Evolutionary conservation across 371 early-diverging fungal species (phyloP), one percentile per base, ranked within the genome.

Genomic region (Mortierella sp.): DNA sequence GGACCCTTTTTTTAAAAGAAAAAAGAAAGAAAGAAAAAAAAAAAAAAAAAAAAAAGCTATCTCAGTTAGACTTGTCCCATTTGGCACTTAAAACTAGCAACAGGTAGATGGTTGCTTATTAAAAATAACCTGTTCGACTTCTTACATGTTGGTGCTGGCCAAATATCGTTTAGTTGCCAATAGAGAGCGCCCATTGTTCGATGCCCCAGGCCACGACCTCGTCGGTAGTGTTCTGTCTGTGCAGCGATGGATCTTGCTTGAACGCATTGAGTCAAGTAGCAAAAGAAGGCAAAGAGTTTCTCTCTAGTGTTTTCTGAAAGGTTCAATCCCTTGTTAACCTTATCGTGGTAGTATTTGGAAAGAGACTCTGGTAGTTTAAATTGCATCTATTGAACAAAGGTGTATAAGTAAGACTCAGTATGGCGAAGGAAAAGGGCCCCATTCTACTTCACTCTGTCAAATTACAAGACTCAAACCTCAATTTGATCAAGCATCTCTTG

Each of bases 151-250:
- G 79, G 72, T 23, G 65, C 72, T 0, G 79, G 79, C 79, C 79
- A 77, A 0, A 77, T 77, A n/a, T 77, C 79, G 45, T 77, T 77
- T 16, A 72, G 59, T 53, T 77, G 79, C 79, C 79, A 77, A 58
- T 77, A 77, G 21, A 77, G 66, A 2, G 79, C 72, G 1, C 79
- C 79, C 79, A 77, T 77, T 12, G 79, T 77, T 7, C 28, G 53
- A 19, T 47, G 64, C 0, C 47, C 26, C 16, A 29, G 26, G 1
- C 66, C 57, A 7, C 68, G 68, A 3, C 69, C 66, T 21, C 79
- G 59, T 12, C 68, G 58, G 29, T 77, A 77, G 51, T 72, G 65
- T 53, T 77, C 79, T 0, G 79, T 77, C 53, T 77, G 79, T 2
- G 59, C 44, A 14, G 56, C 21, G 26, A 77, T 72, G 7, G 79